Base-by-base conservation (phyloP, 306 rosid species). In the Cucumis hystrix region DNA sequence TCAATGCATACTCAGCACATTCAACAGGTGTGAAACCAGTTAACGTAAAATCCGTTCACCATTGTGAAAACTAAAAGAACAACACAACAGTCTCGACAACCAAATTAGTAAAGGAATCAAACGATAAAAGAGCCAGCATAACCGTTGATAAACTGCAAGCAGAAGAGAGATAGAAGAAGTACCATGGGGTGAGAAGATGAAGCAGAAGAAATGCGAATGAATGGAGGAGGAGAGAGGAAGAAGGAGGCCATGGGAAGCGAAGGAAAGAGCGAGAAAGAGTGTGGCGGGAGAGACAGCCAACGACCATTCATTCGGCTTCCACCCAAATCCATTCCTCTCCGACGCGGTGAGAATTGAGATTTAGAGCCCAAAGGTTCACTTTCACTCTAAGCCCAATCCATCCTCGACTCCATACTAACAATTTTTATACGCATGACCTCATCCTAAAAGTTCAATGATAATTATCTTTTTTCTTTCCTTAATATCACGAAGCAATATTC, bases 221-320 rank as follows among this genome's bases (percentile, higher is more conserved):
- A 79, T 76, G 81, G 45, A 37, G 83, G 73, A 75, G 80, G 82
- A 56, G 83, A 79, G 75, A 80, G 78, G 10, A 59, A 71, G 79
- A 82, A 60, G 75, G 87, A 45, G 35, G 91, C 76, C 89, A 86
- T 87, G 58, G 58, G 65, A 68, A 51, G 80, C n/a, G 75, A 14
- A 68, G 77, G 75, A 11, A 70, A 40, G 14, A 21, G 58, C 6
- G 61, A 68, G 54, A 39, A 13, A 61, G 73, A 69, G 71, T 60
- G 35, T 89, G 92, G 98, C 95, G 94, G 89, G 96, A 87, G 89
- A 85, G 82, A 60, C 10, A 59, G 56, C 7, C 77, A 58, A 79
- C 55, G 73, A 82, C 86, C 83, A 76, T 77, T 85, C 81, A 74
- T 81, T 84, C 78, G 59, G 17, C 62, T 40, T 37, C 35, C 35